phyloP scores from a whole-genome alignment of 2,329 filamentous ascomycete species.

The Zelopaecilomyces penicillatus region DNA sequence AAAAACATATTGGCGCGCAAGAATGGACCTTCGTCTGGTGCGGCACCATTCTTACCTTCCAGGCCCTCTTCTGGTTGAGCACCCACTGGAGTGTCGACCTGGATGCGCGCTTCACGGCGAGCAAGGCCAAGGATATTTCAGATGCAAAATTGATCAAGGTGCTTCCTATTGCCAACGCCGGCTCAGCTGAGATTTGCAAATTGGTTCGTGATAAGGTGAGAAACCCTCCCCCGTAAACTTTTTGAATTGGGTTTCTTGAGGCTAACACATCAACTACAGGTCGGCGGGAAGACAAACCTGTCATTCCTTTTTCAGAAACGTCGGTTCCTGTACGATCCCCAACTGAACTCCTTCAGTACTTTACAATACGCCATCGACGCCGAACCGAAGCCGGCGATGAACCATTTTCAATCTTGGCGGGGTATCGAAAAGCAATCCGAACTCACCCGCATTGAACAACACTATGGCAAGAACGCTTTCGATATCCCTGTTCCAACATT shows the following conservation, averaged over 20 bases:
- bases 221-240: constrained; percentile 1
- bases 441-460: constrained; percentile 70
- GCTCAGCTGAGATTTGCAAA: constrained; percentile 77
- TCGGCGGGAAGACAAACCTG: constrained; percentile 63
- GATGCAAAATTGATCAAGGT: constrained; percentile 86
- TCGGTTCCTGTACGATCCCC: constrained; percentile 76
- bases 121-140: constrained; percentile 57
- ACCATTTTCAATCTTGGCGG: constrained; percentile 68
- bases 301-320: constrained; percentile 98
- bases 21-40: constrained; percentile 98
- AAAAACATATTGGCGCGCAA: constrained; percentile 81
- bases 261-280: constrained; percentile 28
- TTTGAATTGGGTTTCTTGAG: neutral
- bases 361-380: constrained; percentile 75
- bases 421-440: constrained; percentile 70
- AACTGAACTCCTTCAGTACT: constrained; percentile 68
- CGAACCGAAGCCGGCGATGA: constrained; percentile 73
- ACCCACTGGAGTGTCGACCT: constrained; percentile 97
- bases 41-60: constrained; percentile 76
- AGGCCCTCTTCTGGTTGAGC: constrained; percentile 86
- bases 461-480: constrained; percentile 94
- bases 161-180: constrained; percentile 81
- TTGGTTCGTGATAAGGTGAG: constrained; percentile 64
- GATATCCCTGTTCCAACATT: constrained; percentile 97
- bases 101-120: constrained; percentile 72